phyloP scores from a whole-genome alignment of 2,329 filamentous ascomycete genomes.

The Sporothrix globosa region DNA sequence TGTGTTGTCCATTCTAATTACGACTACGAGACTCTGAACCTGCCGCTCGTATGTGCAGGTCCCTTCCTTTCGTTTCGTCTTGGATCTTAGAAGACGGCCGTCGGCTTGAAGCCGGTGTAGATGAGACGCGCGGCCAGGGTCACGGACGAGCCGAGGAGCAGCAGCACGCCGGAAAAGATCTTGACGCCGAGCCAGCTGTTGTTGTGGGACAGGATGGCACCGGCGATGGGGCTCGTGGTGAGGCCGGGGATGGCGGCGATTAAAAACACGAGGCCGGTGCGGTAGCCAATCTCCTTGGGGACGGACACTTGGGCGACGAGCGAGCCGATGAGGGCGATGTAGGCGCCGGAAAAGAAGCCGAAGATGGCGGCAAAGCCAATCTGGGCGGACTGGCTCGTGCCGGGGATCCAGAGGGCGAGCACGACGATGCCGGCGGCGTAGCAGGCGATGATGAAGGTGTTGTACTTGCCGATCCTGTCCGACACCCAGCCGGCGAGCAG shows the following conservation, averaged over 20 bases:
- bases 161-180: slow-evolving; percentile 45
- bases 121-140: slow-evolving; percentile 39
- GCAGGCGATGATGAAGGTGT: slow-evolving; percentile 52
- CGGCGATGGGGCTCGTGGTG: slow-evolving; percentile 56
- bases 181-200: slow-evolving; percentile 45
- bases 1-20: neutral
- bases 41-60: too few species aligned
- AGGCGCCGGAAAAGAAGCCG: slow-evolving; percentile 47
- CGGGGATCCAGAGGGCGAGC: slow-evolving; percentile 51
- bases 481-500: slow-evolving; percentile 38
- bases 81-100: slow-evolving; percentile 38
- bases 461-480: slow-evolving; percentile 47
- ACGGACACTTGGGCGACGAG: slow-evolving; percentile 58
- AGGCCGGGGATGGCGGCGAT: slow-evolving; percentile 56
- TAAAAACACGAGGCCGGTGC: slow-evolving; percentile 57
- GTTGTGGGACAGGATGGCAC: slow-evolving; percentile 41
- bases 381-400: slow-evolving; percentile 39
- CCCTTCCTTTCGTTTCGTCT: neutral
- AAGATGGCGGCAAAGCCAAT: slow-evolving; percentile 49
- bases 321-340: slow-evolving; percentile 46
- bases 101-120: slow-evolving; percentile 39
- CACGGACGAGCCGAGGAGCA: slow-evolving; percentile 41
- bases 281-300: slow-evolving; percentile 57
- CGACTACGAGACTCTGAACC: neutral
- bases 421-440: slow-evolving; percentile 46